Evolutionary conservation across 2,329 filamentous ascomycete species (phyloP).

Genomic region (Fusarium sp.): DNA sequence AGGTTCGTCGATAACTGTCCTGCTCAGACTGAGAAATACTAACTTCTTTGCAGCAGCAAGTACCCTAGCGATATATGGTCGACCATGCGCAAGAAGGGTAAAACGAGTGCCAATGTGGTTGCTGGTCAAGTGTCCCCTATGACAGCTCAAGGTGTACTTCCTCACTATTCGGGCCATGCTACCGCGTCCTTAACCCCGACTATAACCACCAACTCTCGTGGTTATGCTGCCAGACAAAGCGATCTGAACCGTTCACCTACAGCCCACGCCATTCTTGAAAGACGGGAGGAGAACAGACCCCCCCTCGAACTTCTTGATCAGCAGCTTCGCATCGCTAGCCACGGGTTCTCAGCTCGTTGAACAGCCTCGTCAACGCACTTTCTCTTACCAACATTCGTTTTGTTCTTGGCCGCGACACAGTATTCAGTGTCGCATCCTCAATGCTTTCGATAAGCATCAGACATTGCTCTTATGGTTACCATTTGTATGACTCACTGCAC

Average conservation of each 20-base stretch:
- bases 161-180: constrained; percentile 65
- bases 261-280: constrained; percentile 48
- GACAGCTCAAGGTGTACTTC: constrained; percentile 66
- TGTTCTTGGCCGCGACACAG: constrained; percentile 9
- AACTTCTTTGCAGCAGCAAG: constrained; percentile 52
- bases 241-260: constrained; percentile 40
- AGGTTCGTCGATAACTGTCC: constrained; percentile 48
- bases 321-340: constrained; percentile 27
- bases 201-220: constrained; percentile 53
- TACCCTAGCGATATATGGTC: constrained; percentile 62
- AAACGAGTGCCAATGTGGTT: constrained; percentile 60
- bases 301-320: constrained; percentile 47
- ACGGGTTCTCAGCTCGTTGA: constrained; percentile 36
- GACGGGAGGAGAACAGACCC: constrained; percentile 61
- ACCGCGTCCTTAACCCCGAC: constrained; percentile 63
- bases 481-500: constrained; percentile 45
- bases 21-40: constrained; percentile 10
- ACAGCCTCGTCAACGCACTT: constrained; percentile 2
- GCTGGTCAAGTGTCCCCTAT: constrained; percentile 65
- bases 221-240: constrained; percentile 45
- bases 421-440: constrained; percentile 10
- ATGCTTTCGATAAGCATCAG: constrained; percentile 45
- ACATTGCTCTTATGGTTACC: constrained; percentile 52
- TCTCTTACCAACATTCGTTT: constrained; percentile 4
- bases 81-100: constrained; percentile 64